phyloP scores from a whole-genome alignment of 1,284 basidiomycete species.

The Xerocomus minutiporus region DNA sequence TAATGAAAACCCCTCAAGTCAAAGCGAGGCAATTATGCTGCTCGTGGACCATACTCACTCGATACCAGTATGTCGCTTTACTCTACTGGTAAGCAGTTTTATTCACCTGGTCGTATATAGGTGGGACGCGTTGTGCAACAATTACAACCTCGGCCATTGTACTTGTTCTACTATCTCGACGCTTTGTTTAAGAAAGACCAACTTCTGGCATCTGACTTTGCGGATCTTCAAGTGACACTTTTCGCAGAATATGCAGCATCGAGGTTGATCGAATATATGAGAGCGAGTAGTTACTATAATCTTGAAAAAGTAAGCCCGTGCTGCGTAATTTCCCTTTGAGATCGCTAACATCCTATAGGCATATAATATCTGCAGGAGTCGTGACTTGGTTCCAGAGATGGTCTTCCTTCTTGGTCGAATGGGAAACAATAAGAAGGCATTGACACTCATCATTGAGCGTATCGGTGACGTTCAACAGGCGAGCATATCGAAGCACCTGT shows the following conservation, averaged over 20 bases:
- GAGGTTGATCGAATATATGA: slow-evolving; percentile 85
- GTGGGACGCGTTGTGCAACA: slow-evolving; percentile 86
- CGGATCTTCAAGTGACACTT: slow-evolving; percentile 84
- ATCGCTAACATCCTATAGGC: slow-evolving; percentile 49
- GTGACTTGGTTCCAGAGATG: slow-evolving; percentile 92
- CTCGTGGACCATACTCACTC: slow-evolving; percentile 95
- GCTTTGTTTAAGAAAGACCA: slow-evolving; percentile 87
- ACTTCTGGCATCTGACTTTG: slow-evolving; percentile 74
- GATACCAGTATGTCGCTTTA: slow-evolving; percentile 68
- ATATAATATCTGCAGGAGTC: slow-evolving; percentile 80
- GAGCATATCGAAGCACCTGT: slow-evolving; percentile 20
- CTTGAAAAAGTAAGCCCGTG: slow-evolving; percentile 65
- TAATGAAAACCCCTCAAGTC: slow-evolving; percentile 36
- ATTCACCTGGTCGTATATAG: slow-evolving; percentile 37
- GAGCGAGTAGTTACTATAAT: slow-evolving; percentile 89
- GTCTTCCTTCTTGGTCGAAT: slow-evolving; percentile 96
- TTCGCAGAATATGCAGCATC: slow-evolving; percentile 85
- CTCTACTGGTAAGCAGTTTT: background rate
- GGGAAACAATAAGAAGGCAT: slow-evolving; percentile 94
- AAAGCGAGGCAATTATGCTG: slow-evolving; percentile 75
- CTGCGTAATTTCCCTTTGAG: background rate
- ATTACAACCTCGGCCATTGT: slow-evolving; percentile 71
- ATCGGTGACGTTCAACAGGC: slow-evolving; percentile 89
- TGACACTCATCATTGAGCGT: slow-evolving; percentile 93
- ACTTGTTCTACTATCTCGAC: slow-evolving; percentile 92